Evolutionary conservation across 2,329 filamentous ascomycete species (phyloP).

Genomic region (Trichoderma atroviride): DNA sequence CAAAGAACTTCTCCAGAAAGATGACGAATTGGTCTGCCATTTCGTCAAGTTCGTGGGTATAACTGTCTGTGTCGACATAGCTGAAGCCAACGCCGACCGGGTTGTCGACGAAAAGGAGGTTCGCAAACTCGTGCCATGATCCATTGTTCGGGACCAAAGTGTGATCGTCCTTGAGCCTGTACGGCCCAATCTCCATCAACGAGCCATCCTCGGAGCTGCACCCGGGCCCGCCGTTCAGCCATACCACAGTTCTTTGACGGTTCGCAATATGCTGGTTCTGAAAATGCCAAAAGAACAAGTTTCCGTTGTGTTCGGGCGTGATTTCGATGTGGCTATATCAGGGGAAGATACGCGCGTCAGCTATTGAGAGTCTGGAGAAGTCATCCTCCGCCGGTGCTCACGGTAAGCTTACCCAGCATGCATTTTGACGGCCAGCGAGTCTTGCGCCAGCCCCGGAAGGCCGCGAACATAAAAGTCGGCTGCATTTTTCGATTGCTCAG

Average conservation of each 20-base stretch:
- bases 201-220: conserved; percentile 98
- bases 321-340: conserved; percentile 82
- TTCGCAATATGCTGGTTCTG: conserved; percentile 95
- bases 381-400: neutral
- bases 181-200: conserved; percentile 94
- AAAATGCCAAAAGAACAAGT: conserved; percentile 98
- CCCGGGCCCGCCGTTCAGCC: conserved; percentile 95
- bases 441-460: conserved; percentile 78
- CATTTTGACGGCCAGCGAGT: conserved; percentile 83
- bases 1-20: conserved; percentile 92
- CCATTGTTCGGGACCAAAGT: conserved; percentile 80
- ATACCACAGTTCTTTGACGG: conserved; percentile 86
- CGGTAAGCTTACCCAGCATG: conserved; percentile 79
- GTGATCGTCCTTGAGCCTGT: conserved; percentile 76
- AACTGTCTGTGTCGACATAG: conserved; percentile 89
- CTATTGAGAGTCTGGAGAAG: neutral
- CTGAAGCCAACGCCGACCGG: conserved; percentile 96
- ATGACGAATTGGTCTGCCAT: conserved; percentile 88
- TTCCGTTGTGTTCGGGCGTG: conserved; percentile 80
- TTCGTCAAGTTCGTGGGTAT: conserved; percentile 78
- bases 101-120: conserved; percentile 94
- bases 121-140: conserved; percentile 99
- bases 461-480: conserved; percentile 89
- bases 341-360: conserved; percentile 32
- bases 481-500: conserved; percentile 37